Percentiles rank a stretch among this genome's conserved stretches.
Evolutionary conservation across 805 yeast species (phyloP).

Genomic region (Monosporozyma servazzii): DNA sequence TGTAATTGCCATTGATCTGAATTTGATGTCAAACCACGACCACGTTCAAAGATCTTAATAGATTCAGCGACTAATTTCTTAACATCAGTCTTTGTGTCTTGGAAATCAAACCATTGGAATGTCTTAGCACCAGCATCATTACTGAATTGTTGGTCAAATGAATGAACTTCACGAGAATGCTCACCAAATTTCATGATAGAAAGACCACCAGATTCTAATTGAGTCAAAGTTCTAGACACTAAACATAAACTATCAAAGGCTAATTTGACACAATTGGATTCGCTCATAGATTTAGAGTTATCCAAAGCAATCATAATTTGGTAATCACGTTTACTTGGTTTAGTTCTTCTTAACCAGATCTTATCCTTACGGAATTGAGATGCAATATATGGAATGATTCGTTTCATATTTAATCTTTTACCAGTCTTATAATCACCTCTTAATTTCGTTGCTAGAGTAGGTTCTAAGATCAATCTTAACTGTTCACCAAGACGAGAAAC

Average conservation of each 20-base stretch:
- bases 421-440: conserved; percentile 97
- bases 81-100: conserved; percentile 80
- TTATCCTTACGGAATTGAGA: conserved; percentile 95
- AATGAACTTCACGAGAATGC: conserved; percentile 72
- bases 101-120: conserved; percentile 84
- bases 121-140: conserved; percentile 75
- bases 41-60: conserved; percentile 57
- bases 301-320: conserved; percentile 97
- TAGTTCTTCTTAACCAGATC: conserved; percentile 95
- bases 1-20: conserved; percentile 86
- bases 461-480: conserved; percentile 83
- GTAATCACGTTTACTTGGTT: conserved; percentile 94
- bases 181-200: conserved; percentile 89
- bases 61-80: conserved; percentile 63
- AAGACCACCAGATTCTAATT: conserved; percentile 87
- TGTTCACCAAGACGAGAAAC: conserved; percentile 88
- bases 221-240: conserved; percentile 88
- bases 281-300: conserved; percentile 96
- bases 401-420: conserved; percentile 91
- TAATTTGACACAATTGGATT: conserved; percentile 76
- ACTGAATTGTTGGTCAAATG: conserved; percentile 77
- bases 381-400: conserved; percentile 96
- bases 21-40: conserved; percentile 39
- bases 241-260: conserved; percentile 93
- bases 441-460: conserved; percentile 90